Base-by-base conservation (phyloP, 2,329 filamentous ascomycete species). In the Venturiaceae sp. region DNA sequence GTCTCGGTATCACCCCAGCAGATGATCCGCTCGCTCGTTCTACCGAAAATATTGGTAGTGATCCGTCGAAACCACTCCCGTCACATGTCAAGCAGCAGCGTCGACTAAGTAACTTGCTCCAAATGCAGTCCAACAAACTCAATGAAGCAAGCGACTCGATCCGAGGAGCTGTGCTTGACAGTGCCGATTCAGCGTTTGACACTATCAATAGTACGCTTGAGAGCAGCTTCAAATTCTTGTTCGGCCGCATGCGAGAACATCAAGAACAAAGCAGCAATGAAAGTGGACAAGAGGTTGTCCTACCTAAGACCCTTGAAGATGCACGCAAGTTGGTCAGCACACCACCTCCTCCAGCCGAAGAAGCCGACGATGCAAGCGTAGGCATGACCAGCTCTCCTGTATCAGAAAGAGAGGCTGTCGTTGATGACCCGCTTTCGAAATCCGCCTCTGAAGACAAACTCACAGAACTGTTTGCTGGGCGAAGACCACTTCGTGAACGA, bases 281-380 rank as follows among this genome's bases (percentile, higher is more conserved):
- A 13, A 68, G 36, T 39, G 33, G 39, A 19, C 39, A 53, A 32
- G 30, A 46, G 32, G 73, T 83, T 6, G 68, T 79, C 41, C 80
- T 95, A 0, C 94, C 94, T 1, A 92, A 90, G 66, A 99, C 94
- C 1, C 77, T 99, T 0, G 94, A 96, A 65, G 94, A 99, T 66
- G 94, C 92, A 16, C 82, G 91, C 52, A 92, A 91, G 69, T 81
- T 99, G 11, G 88, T 99, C 62, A 88, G 84, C 66, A 88, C 87
- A 1, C 84, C 87, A 36, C 77, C 83, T 14, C 80, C 75, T 8
- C 53, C 60, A 0, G 68, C 70, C 34, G 69, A 69, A 16, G 70
- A 72, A 23, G 82, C 85, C 2, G 83, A 86, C 37, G 82, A 83
- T 59, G 78, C 68, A 60, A 71, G 69, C 32, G 65, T 73, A 4